A percentile compares a stretch with the other conserved stretches of the same genome.
Evolutionary conservation across 441 rosid species (phyloP).

Genomic region (Dalechampia spathulata): DNA sequence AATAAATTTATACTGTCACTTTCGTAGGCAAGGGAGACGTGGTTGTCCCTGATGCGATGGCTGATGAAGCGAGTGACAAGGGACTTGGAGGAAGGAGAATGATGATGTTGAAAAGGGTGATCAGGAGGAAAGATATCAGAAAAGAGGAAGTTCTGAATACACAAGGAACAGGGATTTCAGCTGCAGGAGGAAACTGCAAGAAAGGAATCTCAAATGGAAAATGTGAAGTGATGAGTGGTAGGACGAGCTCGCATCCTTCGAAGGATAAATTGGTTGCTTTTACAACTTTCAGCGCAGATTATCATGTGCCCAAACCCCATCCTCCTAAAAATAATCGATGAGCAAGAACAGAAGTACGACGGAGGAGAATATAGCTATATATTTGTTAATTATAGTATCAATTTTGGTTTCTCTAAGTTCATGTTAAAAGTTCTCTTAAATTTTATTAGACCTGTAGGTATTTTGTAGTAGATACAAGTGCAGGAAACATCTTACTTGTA

Average conservation of each 20-base stretch:
- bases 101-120: slow-evolving; percentile 17
- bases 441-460: neutral
- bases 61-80: slow-evolving; percentile 7
- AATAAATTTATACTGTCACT: neutral
- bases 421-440: neutral
- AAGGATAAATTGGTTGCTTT: slow-evolving; percentile 23
- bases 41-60: neutral
- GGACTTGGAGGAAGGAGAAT: slow-evolving; percentile 25
- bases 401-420: slow-evolving; percentile 12
- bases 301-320: slow-evolving; percentile 42
- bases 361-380: neutral
- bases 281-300: slow-evolving; percentile 47
- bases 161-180: slow-evolving; percentile 23
- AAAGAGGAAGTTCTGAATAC: slow-evolving; percentile 7
- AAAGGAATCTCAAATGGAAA: slow-evolving; percentile 15
- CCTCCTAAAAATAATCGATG: slow-evolving; percentile 49
- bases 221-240: slow-evolving; percentile 15
- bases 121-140: slow-evolving; percentile 1
- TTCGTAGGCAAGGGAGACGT: slow-evolving; percentile 9
- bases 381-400: slow-evolving; percentile 1
- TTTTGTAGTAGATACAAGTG: slow-evolving; percentile 2
- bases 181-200: slow-evolving; percentile 22
- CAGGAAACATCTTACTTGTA: slow-evolving; percentile 6
- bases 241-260: slow-evolving; percentile 5
- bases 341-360: slow-evolving; percentile 1